Evolutionary conservation across 768 basidiomycete species (phyloP).

Genomic region (Mycena sanguinolenta): DNA sequence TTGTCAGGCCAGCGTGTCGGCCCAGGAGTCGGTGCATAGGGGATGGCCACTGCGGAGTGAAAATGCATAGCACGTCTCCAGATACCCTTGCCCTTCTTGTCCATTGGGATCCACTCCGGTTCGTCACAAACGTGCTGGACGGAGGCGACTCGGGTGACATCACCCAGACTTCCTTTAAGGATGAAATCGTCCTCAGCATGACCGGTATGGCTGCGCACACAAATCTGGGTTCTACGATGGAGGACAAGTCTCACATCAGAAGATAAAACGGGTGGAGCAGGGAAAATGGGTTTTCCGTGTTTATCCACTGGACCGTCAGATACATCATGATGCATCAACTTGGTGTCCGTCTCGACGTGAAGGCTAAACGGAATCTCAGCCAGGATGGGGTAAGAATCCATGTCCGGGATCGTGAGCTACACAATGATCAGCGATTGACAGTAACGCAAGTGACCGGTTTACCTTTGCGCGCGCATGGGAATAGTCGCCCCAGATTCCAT

Average conservation of each 20-base stretch:
- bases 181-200: conserved; percentile 10
- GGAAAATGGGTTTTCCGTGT: conserved; percentile 30
- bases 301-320: conserved; percentile 31
- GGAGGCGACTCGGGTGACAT: conserved; percentile 19
- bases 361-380: conserved; percentile 28
- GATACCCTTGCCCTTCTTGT: conserved; percentile 24
- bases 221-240: conserved; percentile 4
- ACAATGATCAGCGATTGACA: not conserved
- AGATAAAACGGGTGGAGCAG: conserved; percentile 22
- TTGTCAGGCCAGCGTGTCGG: conserved; percentile 19
- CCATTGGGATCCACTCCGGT: conserved; percentile 30
- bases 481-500: conserved; percentile 33
- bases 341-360: conserved; percentile 29
- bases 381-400: conserved; percentile 20
- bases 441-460: not conserved
- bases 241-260: conserved; percentile 24
- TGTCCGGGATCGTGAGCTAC: conserved; percentile 20
- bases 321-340: conserved; percentile 7
- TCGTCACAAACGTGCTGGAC: conserved; percentile 10
- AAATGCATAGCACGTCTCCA: conserved; percentile 29
- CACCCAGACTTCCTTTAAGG: conserved; percentile 23
- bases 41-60: conserved; percentile 17
- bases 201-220: not conserved
- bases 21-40: conserved; percentile 23
- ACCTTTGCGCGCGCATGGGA: conserved; percentile 23